Evolutionary conservation across 108 stramenopile genomes (phyloP).

Genomic region (Discostella pseudostelligera): DNA sequence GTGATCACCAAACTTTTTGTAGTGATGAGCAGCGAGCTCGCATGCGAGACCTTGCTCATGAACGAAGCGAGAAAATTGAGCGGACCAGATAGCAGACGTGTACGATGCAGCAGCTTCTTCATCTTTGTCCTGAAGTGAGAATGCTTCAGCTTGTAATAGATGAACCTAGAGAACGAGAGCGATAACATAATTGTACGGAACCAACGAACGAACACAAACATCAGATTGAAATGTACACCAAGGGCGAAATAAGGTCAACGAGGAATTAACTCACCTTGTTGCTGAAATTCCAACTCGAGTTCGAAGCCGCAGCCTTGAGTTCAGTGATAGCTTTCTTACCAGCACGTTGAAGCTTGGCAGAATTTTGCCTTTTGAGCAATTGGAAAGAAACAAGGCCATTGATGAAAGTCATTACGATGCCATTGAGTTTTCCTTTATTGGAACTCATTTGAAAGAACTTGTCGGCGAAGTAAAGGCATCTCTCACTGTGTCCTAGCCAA

Average conservation of each 20-base stretch:
- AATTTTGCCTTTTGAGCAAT: slow-evolving; percentile 4
- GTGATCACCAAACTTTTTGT: slow-evolving; percentile 11
- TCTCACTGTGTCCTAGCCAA: slow-evolving; percentile 22
- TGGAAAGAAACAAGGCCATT: slow-evolving; percentile 2
- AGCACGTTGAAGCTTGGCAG: background rate
- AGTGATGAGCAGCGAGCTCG: slow-evolving; percentile 29
- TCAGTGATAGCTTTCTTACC: background rate
- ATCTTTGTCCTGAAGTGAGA: slow-evolving; percentile 4
- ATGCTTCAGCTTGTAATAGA: slow-evolving; percentile 21
- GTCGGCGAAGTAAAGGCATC: slow-evolving; percentile 10
- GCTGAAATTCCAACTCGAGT: slow-evolving; percentile 11
- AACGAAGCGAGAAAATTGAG: slow-evolving; percentile 14
- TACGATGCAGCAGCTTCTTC: slow-evolving; percentile 14
- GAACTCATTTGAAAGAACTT: slow-evolving; percentile 4
- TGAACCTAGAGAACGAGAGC: slow-evolving; percentile 5
- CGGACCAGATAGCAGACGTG: slow-evolving; percentile 6
- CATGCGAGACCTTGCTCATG: slow-evolving; percentile 41
- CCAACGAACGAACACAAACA: no score
- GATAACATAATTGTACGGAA: no score
- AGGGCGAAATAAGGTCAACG: background rate
- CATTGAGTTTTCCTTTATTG: background rate
- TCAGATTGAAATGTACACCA: no score
- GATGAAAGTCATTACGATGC: background rate
- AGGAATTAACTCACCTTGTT: slow-evolving; percentile 9
- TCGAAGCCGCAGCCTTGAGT: slow-evolving; percentile 1